Evolutionary conservation across 2,329 filamentous ascomycete species (phyloP).

Genomic region (Dactylellina cionopaga): DNA sequence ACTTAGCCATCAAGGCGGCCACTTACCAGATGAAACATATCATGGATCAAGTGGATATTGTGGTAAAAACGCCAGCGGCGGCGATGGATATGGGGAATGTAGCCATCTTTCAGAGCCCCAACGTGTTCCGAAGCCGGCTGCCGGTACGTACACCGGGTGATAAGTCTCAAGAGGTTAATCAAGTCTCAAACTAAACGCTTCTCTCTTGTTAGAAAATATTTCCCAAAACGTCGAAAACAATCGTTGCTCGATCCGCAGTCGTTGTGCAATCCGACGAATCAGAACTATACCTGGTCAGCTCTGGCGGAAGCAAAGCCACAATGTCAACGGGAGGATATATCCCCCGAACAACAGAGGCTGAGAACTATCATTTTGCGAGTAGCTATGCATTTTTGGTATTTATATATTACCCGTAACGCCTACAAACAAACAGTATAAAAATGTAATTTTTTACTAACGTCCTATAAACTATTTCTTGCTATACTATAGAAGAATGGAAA

Average conservation of each 20-base stretch:
- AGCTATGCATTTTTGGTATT: slow-evolving; percentile 24
- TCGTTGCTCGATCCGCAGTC: slow-evolving; percentile 45
- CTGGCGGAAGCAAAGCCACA: slow-evolving; percentile 37
- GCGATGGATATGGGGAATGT: slow-evolving; percentile 9
- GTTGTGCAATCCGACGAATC: slow-evolving; percentile 48
- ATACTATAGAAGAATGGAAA: slow-evolving; percentile 7
- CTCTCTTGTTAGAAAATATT: slow-evolving; percentile 27
- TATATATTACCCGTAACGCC: neutral
- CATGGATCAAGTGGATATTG: slow-evolving; percentile 47
- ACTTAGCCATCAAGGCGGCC: slow-evolving; percentile 28
- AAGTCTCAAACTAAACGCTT: neutral
- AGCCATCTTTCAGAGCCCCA: slow-evolving; percentile 26
- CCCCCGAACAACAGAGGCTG: neutral
- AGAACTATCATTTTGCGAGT: slow-evolving; percentile 28
- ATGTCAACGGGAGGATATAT: slow-evolving; percentile 38
- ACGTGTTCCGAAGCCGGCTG: slow-evolving; percentile 38
- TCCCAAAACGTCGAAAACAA: slow-evolving; percentile 7
- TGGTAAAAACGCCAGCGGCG: slow-evolving; percentile 6
- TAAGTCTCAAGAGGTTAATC: neutral
- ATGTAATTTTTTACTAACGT: neutral
- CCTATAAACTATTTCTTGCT: neutral
- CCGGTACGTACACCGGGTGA: slow-evolving; percentile 27
- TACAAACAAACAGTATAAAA: neutral
- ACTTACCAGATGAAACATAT: slow-evolving; percentile 53
- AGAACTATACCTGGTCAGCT: slow-evolving; percentile 31